These are phyloP conservation scores for Eucalyptus pumila DNA, from an alignment of 345 rosid genomes.

Conservation along the genomic window DNA sequence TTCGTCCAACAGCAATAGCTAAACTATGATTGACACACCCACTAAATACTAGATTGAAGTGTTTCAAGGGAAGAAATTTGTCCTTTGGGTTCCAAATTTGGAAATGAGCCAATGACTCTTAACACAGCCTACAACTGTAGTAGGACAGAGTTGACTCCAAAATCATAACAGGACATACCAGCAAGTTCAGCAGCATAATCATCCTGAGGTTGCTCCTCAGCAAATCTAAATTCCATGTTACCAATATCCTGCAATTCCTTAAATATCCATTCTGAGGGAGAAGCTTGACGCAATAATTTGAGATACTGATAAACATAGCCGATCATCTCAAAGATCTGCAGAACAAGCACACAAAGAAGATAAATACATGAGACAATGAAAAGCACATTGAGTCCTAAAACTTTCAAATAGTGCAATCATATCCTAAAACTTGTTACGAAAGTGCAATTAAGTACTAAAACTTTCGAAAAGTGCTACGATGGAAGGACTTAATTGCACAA, in stretches of 20 bases:
- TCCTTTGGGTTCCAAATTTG: background rate
- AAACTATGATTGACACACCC: background rate
- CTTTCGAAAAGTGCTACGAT: background rate
- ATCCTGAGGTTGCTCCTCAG: slow-evolving; percentile 95
- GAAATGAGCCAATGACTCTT: background rate
- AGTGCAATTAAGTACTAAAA: background rate
- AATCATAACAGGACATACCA: slow-evolving; percentile 30
- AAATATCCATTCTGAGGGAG: slow-evolving; percentile 97
- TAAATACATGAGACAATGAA: background rate
- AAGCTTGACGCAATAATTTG: slow-evolving; percentile 45
- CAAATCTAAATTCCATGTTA: slow-evolving; percentile 86
- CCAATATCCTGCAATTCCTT: slow-evolving; percentile 95
- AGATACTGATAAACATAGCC: slow-evolving; percentile 85
- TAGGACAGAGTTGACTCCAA: background rate
- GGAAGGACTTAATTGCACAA: background rate
- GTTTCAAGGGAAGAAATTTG: background rate
- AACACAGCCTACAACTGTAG: background rate
- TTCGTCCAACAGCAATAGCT: background rate
- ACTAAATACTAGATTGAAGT: background rate
- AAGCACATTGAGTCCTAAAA: background rate
- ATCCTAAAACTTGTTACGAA: background rate
- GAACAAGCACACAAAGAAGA: background rate
- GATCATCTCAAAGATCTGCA: slow-evolving; percentile 76
- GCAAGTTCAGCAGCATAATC: slow-evolving; percentile 96
- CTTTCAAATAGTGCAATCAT: background rate